Evolutionary conservation across 2,329 filamentous ascomycete genomes (phyloP).

Genomic region (Talaromyces sp.): DNA sequence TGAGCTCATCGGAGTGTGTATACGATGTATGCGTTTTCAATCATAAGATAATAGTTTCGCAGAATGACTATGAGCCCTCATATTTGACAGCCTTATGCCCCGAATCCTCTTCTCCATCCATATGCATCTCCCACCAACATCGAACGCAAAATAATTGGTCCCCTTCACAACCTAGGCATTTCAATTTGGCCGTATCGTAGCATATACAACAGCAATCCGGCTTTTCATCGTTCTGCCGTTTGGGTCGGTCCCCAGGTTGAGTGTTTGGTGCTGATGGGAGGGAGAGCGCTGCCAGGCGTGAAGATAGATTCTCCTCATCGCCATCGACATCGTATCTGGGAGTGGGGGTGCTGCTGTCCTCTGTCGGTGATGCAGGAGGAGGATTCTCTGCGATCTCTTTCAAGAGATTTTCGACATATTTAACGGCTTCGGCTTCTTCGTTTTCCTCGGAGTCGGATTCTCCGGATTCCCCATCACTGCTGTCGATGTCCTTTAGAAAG

Average conservation of each 20-base stretch:
- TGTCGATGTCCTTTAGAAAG: not conserved
- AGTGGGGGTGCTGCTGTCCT: not conserved
- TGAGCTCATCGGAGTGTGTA: not conserved
- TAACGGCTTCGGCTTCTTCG: slow-evolving; percentile 16
- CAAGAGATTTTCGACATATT: slow-evolving; percentile 15
- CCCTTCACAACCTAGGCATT: slow-evolving; percentile 67
- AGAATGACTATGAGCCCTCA: slow-evolving; percentile 27
- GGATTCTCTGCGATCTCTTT: slow-evolving; percentile 7
- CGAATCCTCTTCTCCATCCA: slow-evolving; percentile 60
- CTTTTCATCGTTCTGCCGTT: not conserved
- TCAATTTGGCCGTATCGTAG: slow-evolving; percentile 70
- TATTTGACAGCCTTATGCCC: slow-evolving; percentile 67
- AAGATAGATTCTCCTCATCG: slow-evolving; percentile 3
- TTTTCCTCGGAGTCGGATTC: slow-evolving; percentile 9
- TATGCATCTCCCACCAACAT: slow-evolving; percentile 82
- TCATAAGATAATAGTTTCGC: not conserved
- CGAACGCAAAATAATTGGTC: slow-evolving; percentile 67
- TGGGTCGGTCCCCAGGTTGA: slow-evolving; percentile 1
- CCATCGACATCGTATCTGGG: not conserved
- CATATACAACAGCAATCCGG: slow-evolving; percentile 75
- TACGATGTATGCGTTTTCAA: not conserved
- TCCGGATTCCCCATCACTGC: not conserved
- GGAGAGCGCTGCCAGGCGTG: slow-evolving; percentile 6
- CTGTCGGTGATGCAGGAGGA: not conserved
- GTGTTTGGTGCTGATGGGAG: slow-evolving; percentile 17